Conservation (phyloP, 2,329 filamentous ascomycete species). For the Fusarium foetens region DNA sequence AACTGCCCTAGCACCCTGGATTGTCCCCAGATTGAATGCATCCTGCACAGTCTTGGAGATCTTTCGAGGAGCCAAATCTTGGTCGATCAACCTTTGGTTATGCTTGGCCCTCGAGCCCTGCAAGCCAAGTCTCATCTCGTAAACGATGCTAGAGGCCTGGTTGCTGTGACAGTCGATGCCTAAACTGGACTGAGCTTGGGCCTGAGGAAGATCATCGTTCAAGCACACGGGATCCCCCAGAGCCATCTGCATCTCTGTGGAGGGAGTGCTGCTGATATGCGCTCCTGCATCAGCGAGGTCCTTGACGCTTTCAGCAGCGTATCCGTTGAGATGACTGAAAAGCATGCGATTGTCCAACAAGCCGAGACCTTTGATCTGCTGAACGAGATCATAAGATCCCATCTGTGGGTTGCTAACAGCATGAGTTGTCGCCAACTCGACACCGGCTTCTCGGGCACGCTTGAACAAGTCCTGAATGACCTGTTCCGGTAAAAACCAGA, state of each 20-base stretch:
- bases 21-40: constrained; percentile 1
- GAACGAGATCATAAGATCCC: background rate
- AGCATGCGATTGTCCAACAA: constrained; percentile 9
- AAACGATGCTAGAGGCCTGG: constrained; percentile 5
- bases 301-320: background rate
- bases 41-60: constrained; percentile 8
- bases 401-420: background rate
- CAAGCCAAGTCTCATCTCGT: constrained; percentile 8
- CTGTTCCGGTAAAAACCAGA: constrained; percentile 3
- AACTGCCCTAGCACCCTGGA: constrained; percentile 2
- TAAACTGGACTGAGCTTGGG: constrained; percentile 2
- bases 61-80: background rate
- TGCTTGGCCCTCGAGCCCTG: background rate
- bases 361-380: background rate
- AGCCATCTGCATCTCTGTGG: constrained; percentile 23
- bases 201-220: background rate
- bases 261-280: constrained; percentile 11
- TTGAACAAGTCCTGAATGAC: background rate
- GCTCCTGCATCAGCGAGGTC: background rate
- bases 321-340: constrained; percentile 7
- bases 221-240: constrained; percentile 9
- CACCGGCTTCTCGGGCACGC: background rate
- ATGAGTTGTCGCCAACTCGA: background rate
- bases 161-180: constrained; percentile 15
- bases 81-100: background rate